These are phyloP conservation scores for Vigna angularis DNA, from an alignment of 306 rosid genomes.

Conservation along the genomic window DNA sequence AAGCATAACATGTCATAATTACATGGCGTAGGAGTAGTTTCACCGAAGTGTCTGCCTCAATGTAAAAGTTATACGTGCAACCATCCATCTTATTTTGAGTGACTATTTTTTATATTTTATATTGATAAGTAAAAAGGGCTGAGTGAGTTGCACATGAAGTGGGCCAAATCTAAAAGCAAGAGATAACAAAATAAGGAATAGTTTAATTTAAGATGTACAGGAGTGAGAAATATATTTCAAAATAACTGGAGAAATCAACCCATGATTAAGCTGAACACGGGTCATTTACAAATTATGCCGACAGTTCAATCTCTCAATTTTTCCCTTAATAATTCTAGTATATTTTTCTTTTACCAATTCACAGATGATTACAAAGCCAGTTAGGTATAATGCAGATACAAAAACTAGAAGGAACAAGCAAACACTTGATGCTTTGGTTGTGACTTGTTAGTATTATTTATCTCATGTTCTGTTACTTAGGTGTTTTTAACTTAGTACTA, in stretches of 20 bases:
- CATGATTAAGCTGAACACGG: neutral
- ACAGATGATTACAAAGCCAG: neutral
- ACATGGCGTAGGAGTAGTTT: conserved; percentile 29
- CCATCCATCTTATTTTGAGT: conserved; percentile 33
- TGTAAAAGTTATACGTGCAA: neutral
- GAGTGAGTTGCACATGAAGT: conserved; percentile 43
- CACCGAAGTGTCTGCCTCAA: conserved; percentile 8
- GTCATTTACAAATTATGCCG: conserved; percentile 18
- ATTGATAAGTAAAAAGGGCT: neutral
- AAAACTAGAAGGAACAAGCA: conserved; percentile 25
- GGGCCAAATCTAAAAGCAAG: conserved; percentile 42
- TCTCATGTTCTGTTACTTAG: too few relatives aligned
- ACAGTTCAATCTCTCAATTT: conserved; percentile 25
- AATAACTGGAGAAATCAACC: conserved; percentile 26
- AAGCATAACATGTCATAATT: conserved; percentile 38
- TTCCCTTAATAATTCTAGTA: neutral
- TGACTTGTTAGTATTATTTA: conserved; percentile 4
- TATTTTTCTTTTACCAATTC: conserved; percentile 4
- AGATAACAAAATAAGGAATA: conserved; percentile 30
- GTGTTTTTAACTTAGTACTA: too few relatives aligned
- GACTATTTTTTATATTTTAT: conserved; percentile 15
- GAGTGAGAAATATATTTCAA: conserved; percentile 28
- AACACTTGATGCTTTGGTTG: neutral
- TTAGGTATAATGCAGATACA: conserved; percentile 17
- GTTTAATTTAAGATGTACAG: conserved; percentile 33